phyloP scores from a whole-genome alignment of 2,329 filamentous ascomycete genomes.

The Epichloe festucae region DNA sequence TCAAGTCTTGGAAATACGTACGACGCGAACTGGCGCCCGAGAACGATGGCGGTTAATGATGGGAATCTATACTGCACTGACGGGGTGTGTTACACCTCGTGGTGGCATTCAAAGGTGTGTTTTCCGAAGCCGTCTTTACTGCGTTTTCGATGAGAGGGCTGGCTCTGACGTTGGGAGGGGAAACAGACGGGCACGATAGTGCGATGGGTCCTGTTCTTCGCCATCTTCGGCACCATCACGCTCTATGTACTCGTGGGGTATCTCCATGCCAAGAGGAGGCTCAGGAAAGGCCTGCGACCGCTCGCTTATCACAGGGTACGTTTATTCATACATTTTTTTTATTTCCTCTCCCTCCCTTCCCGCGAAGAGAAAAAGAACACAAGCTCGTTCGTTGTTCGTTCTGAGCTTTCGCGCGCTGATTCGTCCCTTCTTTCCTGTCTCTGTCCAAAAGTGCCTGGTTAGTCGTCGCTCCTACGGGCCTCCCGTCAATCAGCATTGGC shows the following conservation, averaged over 20 bases:
- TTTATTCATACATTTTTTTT: not conserved
- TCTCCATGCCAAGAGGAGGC: conserved; percentile 53
- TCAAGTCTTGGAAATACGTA: not conserved
- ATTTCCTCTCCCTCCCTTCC: not conserved
- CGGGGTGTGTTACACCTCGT: conserved; percentile 11
- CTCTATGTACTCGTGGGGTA: conserved; percentile 55
- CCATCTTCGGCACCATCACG: conserved; percentile 44
- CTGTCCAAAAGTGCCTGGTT: conserved; percentile 34
- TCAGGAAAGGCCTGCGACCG: conserved; percentile 52
- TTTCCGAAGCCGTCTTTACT: not conserved
- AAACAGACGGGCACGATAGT: conserved; percentile 48
- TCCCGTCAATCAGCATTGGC: conserved; percentile 8
- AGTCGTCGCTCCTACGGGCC: conserved; percentile 19
- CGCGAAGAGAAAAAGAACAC: too few species aligned
- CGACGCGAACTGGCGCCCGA: not conserved
- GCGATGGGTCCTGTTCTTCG: conserved; percentile 58
- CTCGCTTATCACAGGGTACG: conserved; percentile 58
- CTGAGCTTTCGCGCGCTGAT: not conserved
- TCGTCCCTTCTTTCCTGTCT: not conserved
- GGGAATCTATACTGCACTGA: conserved; percentile 1
- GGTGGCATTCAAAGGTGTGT: conserved; percentile 18
- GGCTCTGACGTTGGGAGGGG: not conserved
- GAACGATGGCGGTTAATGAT: not conserved
- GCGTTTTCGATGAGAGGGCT: not conserved
- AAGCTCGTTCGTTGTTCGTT: not conserved